A percentile compares a stretch with the other conserved stretches of the same genome.
Evolutionary conservation across 176 grass and related monocot species (phyloP).

Genomic region (Avena atlantica): DNA sequence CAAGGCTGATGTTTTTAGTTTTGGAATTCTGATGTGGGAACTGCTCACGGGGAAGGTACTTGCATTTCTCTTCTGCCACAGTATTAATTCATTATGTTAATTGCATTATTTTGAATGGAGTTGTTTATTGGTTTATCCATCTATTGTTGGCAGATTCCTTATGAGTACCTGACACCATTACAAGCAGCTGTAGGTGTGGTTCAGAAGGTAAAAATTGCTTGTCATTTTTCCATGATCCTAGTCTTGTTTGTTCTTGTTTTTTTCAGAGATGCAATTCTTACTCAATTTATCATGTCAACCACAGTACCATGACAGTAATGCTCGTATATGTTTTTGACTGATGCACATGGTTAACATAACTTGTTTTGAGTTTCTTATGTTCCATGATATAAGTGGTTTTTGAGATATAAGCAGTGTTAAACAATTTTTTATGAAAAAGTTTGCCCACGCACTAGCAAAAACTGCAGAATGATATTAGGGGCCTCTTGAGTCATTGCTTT

Average conservation of each 20-base stretch:
- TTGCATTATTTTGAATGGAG: constrained; percentile 33
- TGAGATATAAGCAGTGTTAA: constrained; percentile 16
- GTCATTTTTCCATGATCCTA: neutral
- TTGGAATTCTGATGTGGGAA: constrained; percentile 97
- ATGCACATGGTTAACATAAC: neutral
- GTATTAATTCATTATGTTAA: constrained; percentile 21
- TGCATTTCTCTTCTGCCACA: constrained; percentile 9
- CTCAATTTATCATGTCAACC: constrained; percentile 15
- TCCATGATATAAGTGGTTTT: constrained; percentile 30
- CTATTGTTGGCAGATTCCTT: constrained; percentile 73
- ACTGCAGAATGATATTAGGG: neutral
- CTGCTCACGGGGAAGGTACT: constrained; percentile 96
- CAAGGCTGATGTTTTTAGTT: constrained; percentile 99
- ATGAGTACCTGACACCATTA: constrained; percentile 94
- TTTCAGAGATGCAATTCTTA: constrained; percentile 1
- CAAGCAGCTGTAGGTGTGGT: constrained; percentile 99
- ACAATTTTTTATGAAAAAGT: neutral
- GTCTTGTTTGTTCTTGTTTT: constrained; percentile 19
- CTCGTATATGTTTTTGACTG: constrained; percentile 24
- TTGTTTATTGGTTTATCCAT: constrained; percentile 35
- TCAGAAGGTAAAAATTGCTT: constrained; percentile 78
- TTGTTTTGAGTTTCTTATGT: neutral
- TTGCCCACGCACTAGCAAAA: neutral
- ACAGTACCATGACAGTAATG: neutral
- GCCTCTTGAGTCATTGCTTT: neutral